Evolutionary conservation across 805 yeast genomes (phyloP).

Genomic region (Saccharomycopsis javanensis): DNA sequence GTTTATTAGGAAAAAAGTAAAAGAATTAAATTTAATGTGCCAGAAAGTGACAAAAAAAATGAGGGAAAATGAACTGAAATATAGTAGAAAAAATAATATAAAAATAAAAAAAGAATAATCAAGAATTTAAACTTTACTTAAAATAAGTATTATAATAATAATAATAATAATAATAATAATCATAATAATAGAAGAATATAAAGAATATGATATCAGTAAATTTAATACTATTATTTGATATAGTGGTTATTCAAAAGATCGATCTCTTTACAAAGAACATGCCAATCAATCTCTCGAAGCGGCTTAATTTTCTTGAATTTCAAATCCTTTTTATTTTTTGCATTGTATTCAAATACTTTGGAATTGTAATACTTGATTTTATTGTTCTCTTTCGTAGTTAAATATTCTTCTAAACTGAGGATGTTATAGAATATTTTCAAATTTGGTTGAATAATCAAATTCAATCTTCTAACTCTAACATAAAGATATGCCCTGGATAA

Average conservation of each 20-base stretch:
- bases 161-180: too few relatives aligned
- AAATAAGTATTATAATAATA: too few relatives aligned
- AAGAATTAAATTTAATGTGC: not conserved
- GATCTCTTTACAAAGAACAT: conserved; percentile 73
- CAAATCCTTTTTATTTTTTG: conserved; percentile 11
- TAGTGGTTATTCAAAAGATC: conserved; percentile 49
- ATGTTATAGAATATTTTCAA: conserved; percentile 86
- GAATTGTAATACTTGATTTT: conserved; percentile 13
- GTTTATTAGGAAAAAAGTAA: not conserved
- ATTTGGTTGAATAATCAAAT: conserved; percentile 91
- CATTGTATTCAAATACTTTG: conserved; percentile 14
- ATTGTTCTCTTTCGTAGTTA: conserved; percentile 18
- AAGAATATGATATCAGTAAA: too few relatives aligned
- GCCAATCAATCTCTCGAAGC: conserved; percentile 77
- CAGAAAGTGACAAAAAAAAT: not conserved
- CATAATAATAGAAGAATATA: too few relatives aligned
- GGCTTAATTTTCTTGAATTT: conserved; percentile 9
- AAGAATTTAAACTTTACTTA: too few relatives aligned
- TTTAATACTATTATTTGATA: conserved; percentile 6
- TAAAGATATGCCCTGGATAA: conserved; percentile 74
- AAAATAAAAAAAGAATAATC: conserved; percentile 2
- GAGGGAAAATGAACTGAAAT: not conserved
- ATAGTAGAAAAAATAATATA: not conserved
- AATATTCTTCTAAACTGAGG: conserved; percentile 36
- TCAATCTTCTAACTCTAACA: conserved; percentile 84